Evolutionary conservation across 441 rosid species (phyloP).

Genomic region (California macrophylla): DNA sequence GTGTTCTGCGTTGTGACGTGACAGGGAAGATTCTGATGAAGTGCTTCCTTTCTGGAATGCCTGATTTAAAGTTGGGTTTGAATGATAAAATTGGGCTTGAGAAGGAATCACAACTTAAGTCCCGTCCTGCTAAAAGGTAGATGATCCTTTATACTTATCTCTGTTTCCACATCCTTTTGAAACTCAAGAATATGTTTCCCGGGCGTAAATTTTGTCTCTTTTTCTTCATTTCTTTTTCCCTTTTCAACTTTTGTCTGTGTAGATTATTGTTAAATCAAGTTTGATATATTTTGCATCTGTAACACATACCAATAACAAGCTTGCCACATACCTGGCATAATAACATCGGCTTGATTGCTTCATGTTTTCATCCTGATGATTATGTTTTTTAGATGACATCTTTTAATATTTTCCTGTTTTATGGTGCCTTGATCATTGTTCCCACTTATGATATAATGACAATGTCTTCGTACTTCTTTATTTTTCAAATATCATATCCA

Average conservation of each 20-base stretch:
- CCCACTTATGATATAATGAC: slow-evolving; percentile 23
- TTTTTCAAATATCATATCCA: neutral
- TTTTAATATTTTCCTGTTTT: neutral
- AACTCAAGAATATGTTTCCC: neutral
- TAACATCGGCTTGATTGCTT: neutral
- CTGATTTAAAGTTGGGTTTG: slow-evolving; percentile 94
- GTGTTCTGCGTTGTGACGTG: slow-evolving; percentile 89
- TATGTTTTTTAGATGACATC: neutral
- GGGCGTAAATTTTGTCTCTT: neutral
- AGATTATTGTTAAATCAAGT: neutral
- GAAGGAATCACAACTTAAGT: slow-evolving; percentile 91
- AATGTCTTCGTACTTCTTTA: neutral
- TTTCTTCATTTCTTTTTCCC: neutral
- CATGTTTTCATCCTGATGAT: neutral
- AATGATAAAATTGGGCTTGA: slow-evolving; percentile 99
- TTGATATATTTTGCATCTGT: neutral
- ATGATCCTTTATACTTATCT: neutral
- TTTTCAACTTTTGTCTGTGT: neutral
- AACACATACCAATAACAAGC: neutral
- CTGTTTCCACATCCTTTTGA: neutral
- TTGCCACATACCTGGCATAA: neutral
- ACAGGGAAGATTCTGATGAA: slow-evolving; percentile 94
- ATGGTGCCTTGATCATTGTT: neutral
- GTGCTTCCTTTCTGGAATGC: slow-evolving; percentile 99
- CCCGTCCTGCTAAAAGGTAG: slow-evolving; percentile 78